phyloP scores from a whole-genome alignment of 2,329 filamentous ascomycete species.

The Celoporthe dispersa region DNA sequence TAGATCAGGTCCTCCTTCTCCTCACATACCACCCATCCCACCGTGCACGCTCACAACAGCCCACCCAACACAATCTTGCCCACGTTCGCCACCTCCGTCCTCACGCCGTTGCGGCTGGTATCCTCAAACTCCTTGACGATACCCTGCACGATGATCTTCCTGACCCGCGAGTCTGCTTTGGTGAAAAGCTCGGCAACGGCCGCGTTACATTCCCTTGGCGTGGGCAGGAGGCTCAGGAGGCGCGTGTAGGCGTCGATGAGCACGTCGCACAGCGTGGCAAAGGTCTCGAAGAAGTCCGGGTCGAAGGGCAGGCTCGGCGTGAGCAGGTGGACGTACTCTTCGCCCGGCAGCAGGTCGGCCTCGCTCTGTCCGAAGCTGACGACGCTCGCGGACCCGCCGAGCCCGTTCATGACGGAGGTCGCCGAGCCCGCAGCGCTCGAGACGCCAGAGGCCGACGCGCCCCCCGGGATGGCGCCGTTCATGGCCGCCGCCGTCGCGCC shows the following conservation, averaged over 20 bases:
- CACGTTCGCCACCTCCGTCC: constrained; percentile 81
- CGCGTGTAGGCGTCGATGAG: constrained; percentile 89
- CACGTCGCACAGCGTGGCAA: constrained; percentile 92
- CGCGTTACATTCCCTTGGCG: constrained; percentile 72
- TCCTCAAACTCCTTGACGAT: constrained; percentile 95
- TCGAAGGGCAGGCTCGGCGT: constrained; percentile 95
- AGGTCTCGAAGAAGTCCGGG: constrained; percentile 95
- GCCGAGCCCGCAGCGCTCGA: constrained; percentile 17
- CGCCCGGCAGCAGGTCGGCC: constrained; percentile 74
- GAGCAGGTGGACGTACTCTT: constrained; percentile 85
- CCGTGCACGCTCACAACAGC: constrained; percentile 61
- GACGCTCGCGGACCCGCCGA: constrained; percentile 47
- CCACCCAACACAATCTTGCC: constrained; percentile 89
- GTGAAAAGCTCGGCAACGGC: constrained; percentile 81
- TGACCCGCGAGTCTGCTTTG: constrained; percentile 83
- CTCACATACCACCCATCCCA: neutral
- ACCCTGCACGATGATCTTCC: constrained; percentile 86
- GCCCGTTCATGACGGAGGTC: constrained; percentile 34
- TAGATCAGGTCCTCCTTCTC: neutral
- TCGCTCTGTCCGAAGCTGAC: constrained; percentile 64
- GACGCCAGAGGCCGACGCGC: neutral
- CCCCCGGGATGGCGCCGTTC: constrained; percentile 34
- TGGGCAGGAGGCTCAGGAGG: constrained; percentile 75
- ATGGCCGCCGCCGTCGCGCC: constrained; percentile 30
- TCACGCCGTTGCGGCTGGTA: constrained; percentile 73